Evolutionary conservation across 2,329 filamentous ascomycete genomes (phyloP), one percentile per base, ranked within the genome.

Genomic region (Ophiobolus disseminans): DNA sequence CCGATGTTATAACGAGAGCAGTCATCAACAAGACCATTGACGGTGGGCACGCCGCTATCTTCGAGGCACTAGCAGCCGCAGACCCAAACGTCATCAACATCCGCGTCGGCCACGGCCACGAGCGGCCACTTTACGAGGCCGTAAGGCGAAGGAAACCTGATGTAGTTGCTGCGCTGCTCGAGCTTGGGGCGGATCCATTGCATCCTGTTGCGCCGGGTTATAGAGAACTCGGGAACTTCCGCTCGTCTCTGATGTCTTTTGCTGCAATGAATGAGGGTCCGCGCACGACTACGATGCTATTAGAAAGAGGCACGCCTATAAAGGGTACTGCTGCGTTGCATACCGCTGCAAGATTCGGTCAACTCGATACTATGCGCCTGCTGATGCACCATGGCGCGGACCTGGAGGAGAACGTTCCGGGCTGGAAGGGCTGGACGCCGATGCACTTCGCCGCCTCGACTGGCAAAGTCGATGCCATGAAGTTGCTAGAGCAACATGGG

Each of bases 151-250:
- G 25, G 35, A n/a, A 36, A 45, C 13, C 46, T 21, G 36, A 53
- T 26, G 20, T 56, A 20, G 49, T 48, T 34, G 46, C 23, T 43
- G 43, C 46, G 17, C 42, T 53, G 20, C 53, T 56, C 45, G 45
- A 48, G 42, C 44, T 48, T 48, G 53, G 53, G 21, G 53, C 53
- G 40, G 50, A 56, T 48, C 53, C 53, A 48, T 38, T 49, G 21
- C 40, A 48, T 43, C 39, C 48, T 41, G 35, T 28, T 35, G n/a
- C 17, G 30, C 20, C 19, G 31, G n/a, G n/a, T n/a, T 40, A 36
- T 23, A 43, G 47, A 38, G 23, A 26, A 19, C 22, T 41, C 43
- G 42, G 43, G 35, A 43, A 30, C 37, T 45, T 45, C 47, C 13
- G 40, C 44, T 42, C 47, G 20, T 48, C 52, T 45, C 45, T 55